Conservation (phyloP, 2,329 filamentous ascomycete species). For the Colletotrichum simmondsii region DNA sequence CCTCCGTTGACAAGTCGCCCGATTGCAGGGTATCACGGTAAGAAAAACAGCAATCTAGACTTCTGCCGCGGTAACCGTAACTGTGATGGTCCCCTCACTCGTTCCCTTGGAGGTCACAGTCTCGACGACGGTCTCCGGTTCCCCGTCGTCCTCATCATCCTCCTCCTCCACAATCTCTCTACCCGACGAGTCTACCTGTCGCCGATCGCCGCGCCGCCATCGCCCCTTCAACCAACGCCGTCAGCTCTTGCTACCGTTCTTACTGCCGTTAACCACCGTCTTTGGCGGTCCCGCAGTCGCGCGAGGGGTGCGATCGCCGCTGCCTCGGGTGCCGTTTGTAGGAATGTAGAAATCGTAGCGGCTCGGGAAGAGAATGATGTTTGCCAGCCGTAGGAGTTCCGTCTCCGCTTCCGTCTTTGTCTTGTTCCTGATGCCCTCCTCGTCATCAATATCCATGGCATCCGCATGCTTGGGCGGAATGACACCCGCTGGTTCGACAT, state of each 20-base stretch:
- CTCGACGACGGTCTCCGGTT: constrained; percentile 17
- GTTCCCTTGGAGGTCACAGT: constrained; percentile 6
- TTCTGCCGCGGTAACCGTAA: constrained; percentile 28
- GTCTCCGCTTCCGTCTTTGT: constrained; percentile 55
- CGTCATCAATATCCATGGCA: constrained; percentile 41
- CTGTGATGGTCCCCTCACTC: constrained; percentile 24
- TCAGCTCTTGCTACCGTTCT: constrained; percentile 30
- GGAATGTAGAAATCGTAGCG: constrained; percentile 37
- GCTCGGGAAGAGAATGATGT: constrained; percentile 66
- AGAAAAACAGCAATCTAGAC: constrained; percentile 29
- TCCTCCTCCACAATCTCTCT: constrained; percentile 7
- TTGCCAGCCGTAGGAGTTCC: constrained; percentile 64
- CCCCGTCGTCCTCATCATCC: constrained; percentile 1
- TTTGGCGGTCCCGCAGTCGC: constrained; percentile 12
- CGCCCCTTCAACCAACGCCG: constrained; percentile 38
- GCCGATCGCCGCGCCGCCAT: constrained; percentile 28
- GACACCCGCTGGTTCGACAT: constrained; percentile 47
- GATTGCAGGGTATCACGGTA: constrained; percentile 34
- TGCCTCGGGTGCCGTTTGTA: constrained; percentile 17
- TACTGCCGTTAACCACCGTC: constrained; percentile 9
- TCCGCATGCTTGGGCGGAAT: constrained; percentile 38
- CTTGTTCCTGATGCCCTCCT: constrained; percentile 39
- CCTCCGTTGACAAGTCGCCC: neutral
- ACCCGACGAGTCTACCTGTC: constrained; percentile 9
- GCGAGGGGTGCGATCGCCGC: constrained; percentile 35